Evolutionary conservation across 192 early-diverging fungal species (phyloP).

Genomic region (Coemansia sp.): DNA sequence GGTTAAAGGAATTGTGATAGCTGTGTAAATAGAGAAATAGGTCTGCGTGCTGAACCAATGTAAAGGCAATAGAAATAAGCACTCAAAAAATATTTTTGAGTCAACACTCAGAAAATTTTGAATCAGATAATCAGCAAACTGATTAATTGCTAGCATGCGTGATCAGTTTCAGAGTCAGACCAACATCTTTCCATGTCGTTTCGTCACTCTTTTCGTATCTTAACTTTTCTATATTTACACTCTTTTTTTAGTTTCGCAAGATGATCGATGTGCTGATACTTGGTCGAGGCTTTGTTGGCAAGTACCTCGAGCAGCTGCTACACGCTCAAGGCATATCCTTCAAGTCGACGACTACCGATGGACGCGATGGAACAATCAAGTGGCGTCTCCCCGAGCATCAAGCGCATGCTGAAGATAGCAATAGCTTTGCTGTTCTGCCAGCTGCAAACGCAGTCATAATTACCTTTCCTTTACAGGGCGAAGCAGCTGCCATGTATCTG

Average conservation of each 20-base stretch:
- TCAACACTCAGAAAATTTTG: too few relatives aligned
- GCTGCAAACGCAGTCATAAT: slow-evolving; percentile 24
- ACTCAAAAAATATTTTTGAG: not conserved
- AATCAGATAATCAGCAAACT: too few relatives aligned
- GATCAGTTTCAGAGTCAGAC: too few relatives aligned
- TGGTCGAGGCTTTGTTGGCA: slow-evolving; percentile 43
- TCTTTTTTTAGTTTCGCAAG: not conserved
- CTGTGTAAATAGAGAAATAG: not conserved
- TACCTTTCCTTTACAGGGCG: slow-evolving; percentile 41
- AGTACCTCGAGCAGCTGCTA: slow-evolving; percentile 29
- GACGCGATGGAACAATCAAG: slow-evolving; percentile 34
- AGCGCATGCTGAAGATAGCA: not conserved
- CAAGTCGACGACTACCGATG: slow-evolving; percentile 35
- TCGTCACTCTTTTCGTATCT: not conserved
- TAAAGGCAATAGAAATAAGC: too few relatives aligned
- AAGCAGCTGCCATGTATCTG: slow-evolving; percentile 10
- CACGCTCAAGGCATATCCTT: not conserved
- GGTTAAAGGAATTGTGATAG: not conserved
- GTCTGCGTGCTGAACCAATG: too few relatives aligned
- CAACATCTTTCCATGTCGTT: too few relatives aligned
- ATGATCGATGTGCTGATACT: slow-evolving; percentile 30
- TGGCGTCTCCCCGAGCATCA: slow-evolving; percentile 15
- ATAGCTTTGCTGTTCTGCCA: slow-evolving; percentile 16
- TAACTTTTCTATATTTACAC: not conserved
- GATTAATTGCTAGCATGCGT: too few relatives aligned